A percentile compares a stretch with the other conserved stretches of the same genome.
Evolutionary conservation across 352 stramenopile genomes (phyloP).

Genomic region (Globisporangium heterothallicum): DNA sequence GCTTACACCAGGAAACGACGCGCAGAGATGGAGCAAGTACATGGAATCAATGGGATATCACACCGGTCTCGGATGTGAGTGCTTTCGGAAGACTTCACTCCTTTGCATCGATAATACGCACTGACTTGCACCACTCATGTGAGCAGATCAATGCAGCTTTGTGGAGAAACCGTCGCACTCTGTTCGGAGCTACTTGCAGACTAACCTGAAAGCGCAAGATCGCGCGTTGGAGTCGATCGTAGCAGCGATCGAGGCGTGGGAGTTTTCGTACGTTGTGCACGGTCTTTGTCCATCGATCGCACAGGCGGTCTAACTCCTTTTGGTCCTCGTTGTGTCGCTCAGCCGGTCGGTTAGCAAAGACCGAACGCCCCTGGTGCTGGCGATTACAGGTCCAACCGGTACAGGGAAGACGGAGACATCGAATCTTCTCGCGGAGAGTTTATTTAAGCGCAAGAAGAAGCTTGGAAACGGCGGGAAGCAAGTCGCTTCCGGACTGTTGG

Average conservation of each 20-base stretch:
- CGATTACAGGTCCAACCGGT: slow-evolving; percentile 85
- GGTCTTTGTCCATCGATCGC: too few species aligned
- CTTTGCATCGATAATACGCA: too few species aligned
- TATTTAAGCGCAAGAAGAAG: slow-evolving; percentile 80
- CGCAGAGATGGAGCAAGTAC: slow-evolving; percentile 15
- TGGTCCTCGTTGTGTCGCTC: slow-evolving; percentile 1
- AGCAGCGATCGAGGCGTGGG: slow-evolving; percentile 70
- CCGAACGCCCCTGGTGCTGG: slow-evolving; percentile 74
- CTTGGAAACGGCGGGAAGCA: slow-evolving; percentile 65
- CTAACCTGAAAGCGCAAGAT: slow-evolving; percentile 62
- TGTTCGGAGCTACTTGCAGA: slow-evolving; percentile 44
- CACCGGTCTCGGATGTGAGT: slow-evolving; percentile 45
- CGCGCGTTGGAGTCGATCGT: slow-evolving; percentile 59
- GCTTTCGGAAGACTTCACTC: too few species aligned
- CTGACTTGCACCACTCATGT: neutral
- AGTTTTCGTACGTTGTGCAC: slow-evolving; percentile 62
- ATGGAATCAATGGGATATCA: slow-evolving; percentile 42
- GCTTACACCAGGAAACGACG: neutral
- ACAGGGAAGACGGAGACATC: slow-evolving; percentile 90
- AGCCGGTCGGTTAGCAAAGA: slow-evolving; percentile 52
- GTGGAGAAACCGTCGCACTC: slow-evolving; percentile 61
- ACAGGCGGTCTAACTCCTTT: slow-evolving; percentile 1
- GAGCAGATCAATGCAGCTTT: slow-evolving; percentile 59
- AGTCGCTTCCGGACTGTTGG: slow-evolving; percentile 61
- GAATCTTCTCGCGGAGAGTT: slow-evolving; percentile 69